phyloP scores from a whole-genome alignment of 345 rosid genomes.

The Bruguiera parviflora region DNA sequence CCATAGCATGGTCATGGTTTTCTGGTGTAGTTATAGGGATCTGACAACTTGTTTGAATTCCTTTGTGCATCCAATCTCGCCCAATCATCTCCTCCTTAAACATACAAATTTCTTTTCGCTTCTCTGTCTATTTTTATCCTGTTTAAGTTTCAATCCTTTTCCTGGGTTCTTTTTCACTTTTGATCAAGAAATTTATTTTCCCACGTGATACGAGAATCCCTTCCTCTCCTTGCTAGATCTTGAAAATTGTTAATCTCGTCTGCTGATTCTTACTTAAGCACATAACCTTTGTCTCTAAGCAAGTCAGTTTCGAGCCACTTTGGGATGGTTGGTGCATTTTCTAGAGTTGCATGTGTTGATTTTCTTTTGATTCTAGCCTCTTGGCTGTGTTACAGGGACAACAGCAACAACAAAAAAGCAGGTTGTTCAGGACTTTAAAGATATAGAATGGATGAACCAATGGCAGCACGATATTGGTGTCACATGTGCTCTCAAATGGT shows the following conservation, averaged over 20 bases:
- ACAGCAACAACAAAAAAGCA: neutral
- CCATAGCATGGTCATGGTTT: too few species aligned
- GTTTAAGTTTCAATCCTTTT: neutral
- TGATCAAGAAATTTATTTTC: neutral
- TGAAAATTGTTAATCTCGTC: neutral
- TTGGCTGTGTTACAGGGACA: conserved; percentile 15
- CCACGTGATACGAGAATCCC: neutral
- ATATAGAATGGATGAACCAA: conserved; percentile 45
- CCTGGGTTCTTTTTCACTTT: neutral
- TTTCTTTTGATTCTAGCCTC: conserved; percentile 1
- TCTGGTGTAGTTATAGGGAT: too few species aligned
- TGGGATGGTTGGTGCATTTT: neutral
- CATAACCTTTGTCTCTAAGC: neutral
- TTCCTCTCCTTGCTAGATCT: neutral
- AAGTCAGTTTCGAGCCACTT: too few species aligned
- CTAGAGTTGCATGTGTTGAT: neutral
- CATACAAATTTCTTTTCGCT: too few species aligned
- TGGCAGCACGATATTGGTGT: conserved; percentile 54
- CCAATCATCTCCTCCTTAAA: too few species aligned
- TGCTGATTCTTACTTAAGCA: too few species aligned
- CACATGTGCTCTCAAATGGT: conserved; percentile 65
- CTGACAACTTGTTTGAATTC: too few species aligned
- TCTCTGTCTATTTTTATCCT: neutral
- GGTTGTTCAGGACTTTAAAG: conserved; percentile 7
- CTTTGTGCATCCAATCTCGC: too few species aligned